Evolutionary conservation across 2,329 filamentous ascomycete species (phyloP).

Genomic region (Pyrenophora teres): DNA sequence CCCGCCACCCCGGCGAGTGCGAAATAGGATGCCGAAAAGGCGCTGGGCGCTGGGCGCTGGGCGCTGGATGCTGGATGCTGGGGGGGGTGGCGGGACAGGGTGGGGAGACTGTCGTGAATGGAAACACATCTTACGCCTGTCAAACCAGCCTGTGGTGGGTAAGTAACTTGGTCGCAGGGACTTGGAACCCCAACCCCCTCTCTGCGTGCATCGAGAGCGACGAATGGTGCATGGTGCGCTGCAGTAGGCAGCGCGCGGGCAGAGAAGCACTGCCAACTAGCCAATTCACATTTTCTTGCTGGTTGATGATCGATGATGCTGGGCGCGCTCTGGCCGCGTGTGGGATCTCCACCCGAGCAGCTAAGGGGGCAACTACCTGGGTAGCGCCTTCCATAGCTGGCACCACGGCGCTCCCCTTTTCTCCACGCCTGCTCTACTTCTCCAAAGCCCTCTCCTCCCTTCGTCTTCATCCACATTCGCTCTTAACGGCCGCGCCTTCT

Average conservation of each 20-base stretch:
- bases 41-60: not conserved
- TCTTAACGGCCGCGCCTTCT: slow-evolving; percentile 30
- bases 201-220: too few relatives aligned
- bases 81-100: not conserved
- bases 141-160: too few relatives aligned
- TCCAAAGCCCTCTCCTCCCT: slow-evolving; percentile 11
- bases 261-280: not conserved
- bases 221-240: too few relatives aligned
- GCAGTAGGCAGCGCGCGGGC: not conserved
- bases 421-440: slow-evolving; percentile 13
- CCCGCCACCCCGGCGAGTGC: not conserved
- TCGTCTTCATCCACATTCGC: slow-evolving; percentile 31
- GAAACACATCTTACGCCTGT: too few relatives aligned
- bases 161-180: not conserved
- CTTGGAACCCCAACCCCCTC: too few relatives aligned
- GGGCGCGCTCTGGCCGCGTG: slow-evolving; percentile 20
- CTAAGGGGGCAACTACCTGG: slow-evolving; percentile 10
- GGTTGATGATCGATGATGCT: slow-evolving; percentile 11
- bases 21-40: not conserved
- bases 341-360: slow-evolving; percentile 18
- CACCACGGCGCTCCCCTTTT: slow-evolving; percentile 29
- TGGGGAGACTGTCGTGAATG: too few relatives aligned
- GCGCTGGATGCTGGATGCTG: too few relatives aligned
- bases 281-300: not conserved
- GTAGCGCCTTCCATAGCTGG: slow-evolving; percentile 17